phyloP scores from a whole-genome alignment of 495 filamentous ascomycete species.

The Xanthoparmelia taractica region DNA sequence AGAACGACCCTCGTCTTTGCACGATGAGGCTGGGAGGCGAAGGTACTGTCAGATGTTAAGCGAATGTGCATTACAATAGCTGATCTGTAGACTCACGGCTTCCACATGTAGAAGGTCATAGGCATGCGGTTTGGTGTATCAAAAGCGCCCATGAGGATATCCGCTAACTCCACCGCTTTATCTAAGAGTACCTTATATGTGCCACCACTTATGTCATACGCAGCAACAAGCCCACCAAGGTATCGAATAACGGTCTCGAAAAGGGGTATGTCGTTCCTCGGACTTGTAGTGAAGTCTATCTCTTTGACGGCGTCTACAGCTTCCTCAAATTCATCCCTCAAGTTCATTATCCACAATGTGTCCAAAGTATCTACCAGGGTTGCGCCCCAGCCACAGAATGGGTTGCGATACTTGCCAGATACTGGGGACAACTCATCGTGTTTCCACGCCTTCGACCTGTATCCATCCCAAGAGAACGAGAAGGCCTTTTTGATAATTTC shows the following conservation, averaged over 20 bases:
- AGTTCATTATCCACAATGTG: constrained; percentile 91
- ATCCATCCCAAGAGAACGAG: constrained; percentile 65
- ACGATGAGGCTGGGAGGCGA: constrained; percentile 55
- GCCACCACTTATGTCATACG: constrained; percentile 70
- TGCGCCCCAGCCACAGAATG: constrained; percentile 92
- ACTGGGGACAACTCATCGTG: constrained; percentile 73
- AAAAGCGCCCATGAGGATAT: constrained; percentile 84
- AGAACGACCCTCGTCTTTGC: constrained; percentile 57
- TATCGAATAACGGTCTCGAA: constrained; percentile 88
- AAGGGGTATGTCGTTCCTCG: constrained; percentile 58
- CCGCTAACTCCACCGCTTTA: constrained; percentile 82
- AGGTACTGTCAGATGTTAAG: constrained; percentile 34
- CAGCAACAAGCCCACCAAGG: constrained; percentile 71
- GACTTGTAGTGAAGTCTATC: constrained; percentile 83
- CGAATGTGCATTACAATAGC: constrained; percentile 7
- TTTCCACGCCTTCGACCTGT: constrained; percentile 65
- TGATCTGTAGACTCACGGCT: constrained; percentile 47
- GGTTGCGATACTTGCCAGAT: constrained; percentile 52
- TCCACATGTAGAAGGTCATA: constrained; percentile 76
- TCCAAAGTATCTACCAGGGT: constrained; percentile 91
- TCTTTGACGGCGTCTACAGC: constrained; percentile 65
- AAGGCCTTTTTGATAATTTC: constrained; percentile 61
- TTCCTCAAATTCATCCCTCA: constrained; percentile 83
- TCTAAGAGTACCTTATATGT: constrained; percentile 64
- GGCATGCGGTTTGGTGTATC: constrained; percentile 98